Evolutionary conservation across 2,329 filamentous ascomycete species (phyloP).

Genomic region (Fusarium nelsonii): DNA sequence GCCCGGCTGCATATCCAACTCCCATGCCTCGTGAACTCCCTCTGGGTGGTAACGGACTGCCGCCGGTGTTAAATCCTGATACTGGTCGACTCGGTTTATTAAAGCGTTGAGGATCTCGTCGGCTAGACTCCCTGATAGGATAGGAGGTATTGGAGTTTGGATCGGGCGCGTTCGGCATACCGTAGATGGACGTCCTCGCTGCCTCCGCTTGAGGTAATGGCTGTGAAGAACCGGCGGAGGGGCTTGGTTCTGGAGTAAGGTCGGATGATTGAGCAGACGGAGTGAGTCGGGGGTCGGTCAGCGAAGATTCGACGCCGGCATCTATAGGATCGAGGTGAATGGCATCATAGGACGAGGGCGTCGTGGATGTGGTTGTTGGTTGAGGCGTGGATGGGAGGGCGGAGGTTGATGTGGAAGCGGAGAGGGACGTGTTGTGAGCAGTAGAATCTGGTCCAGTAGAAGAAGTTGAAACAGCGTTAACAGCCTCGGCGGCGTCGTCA

Average conservation of each 20-base stretch:
- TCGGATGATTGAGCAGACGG: constrained; percentile 32
- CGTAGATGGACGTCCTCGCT: constrained; percentile 64
- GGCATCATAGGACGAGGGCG: constrained; percentile 39
- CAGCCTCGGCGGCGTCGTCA: constrained; percentile 72
- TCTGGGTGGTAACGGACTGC: constrained; percentile 77
- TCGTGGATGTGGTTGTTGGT: constrained; percentile 36
- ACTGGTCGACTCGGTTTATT: constrained; percentile 71
- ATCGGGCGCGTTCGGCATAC: constrained; percentile 69
- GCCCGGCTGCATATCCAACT: constrained; percentile 62
- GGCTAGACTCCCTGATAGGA: constrained; percentile 75
- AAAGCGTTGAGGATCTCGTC: constrained; percentile 69
- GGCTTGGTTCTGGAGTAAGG: constrained; percentile 26
- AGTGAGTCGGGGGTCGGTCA: constrained; percentile 43
- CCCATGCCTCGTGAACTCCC: constrained; percentile 80
- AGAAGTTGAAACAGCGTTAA: constrained; percentile 44
- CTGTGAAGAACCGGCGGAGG: constrained; percentile 27
- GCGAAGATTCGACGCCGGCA: constrained; percentile 34
- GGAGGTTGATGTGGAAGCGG: constrained; percentile 35
- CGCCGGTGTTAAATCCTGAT: constrained; percentile 59
- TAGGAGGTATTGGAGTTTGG: constrained; percentile 66
- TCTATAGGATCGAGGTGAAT: constrained; percentile 46
- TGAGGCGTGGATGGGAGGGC: constrained; percentile 32
- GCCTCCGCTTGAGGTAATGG: constrained; percentile 39
- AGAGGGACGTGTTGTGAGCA: constrained; percentile 28
- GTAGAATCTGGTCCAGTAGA: constrained; percentile 39